Conservation (phyloP, 179 eudicot species). For the Corrigiola litoralis region DNA sequence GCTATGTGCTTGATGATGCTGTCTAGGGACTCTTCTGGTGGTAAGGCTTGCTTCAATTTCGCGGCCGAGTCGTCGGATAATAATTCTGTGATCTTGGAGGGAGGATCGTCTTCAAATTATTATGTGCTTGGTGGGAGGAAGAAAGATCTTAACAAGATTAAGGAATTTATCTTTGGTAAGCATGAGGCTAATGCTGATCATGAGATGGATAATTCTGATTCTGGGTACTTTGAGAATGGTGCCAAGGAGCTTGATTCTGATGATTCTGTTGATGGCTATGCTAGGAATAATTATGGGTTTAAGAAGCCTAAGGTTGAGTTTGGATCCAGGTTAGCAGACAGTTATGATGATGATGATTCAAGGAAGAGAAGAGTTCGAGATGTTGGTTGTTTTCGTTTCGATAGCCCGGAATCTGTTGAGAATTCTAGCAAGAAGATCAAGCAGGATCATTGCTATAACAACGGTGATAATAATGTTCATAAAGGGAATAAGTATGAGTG, state of each 20-base stretch:
- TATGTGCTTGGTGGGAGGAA: constrained; percentile 10
- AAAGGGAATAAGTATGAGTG: constrained; percentile 49
- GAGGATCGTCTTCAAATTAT: constrained; percentile 38
- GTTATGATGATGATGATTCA: constrained; percentile 4
- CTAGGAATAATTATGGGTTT: constrained; percentile 20
- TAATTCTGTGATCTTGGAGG: constrained; percentile 53
- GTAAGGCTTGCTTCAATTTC: constrained; percentile 22
- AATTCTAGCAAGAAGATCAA: constrained; percentile 22
- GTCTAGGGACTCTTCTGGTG: constrained; percentile 51
- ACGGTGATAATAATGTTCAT: not conserved
- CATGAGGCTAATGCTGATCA: not conserved
- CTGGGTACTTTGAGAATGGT: constrained; percentile 45
- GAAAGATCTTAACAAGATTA: constrained; percentile 20
- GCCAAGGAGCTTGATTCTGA: constrained; percentile 55
- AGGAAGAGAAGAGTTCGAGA: constrained; percentile 19
- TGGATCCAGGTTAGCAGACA: constrained; percentile 23
- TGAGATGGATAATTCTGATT: constrained; percentile 39
- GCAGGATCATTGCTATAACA: constrained; percentile 9
- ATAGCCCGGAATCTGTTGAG: constrained; percentile 19
- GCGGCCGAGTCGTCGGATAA: constrained; percentile 53
- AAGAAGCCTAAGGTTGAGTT: constrained; percentile 29
- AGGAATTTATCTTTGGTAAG: constrained; percentile 7
- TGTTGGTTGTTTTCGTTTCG: not conserved
- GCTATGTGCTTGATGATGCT: constrained; percentile 94
- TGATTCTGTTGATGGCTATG: constrained; percentile 55